These are phyloP conservation scores for Acacia crassicarpa DNA, from an alignment of 306 rosid species.

Conservation along the genomic window DNA sequence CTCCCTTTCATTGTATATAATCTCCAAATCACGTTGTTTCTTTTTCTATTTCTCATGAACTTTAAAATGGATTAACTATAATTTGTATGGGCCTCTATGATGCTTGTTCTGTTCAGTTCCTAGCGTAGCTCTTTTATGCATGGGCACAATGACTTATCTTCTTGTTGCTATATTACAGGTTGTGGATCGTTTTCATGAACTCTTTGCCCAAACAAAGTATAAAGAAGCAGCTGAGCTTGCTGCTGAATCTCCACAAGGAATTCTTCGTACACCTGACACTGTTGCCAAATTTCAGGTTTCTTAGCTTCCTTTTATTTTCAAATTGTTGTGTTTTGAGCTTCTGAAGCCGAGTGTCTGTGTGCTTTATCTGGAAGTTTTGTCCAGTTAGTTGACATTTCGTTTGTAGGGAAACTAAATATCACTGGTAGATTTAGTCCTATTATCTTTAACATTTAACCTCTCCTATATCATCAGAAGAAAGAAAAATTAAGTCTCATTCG, in stretches of 20 bases:
- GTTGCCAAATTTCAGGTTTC: constrained; percentile 98
- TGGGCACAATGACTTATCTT: constrained; percentile 20
- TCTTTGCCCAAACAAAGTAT: constrained; percentile 97
- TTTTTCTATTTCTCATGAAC: background rate
- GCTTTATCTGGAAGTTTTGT: background rate
- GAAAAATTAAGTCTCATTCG: background rate
- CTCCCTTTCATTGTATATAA: background rate
- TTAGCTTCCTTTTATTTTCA: background rate
- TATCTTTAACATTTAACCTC: background rate
- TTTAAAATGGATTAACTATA: constrained; percentile 6
- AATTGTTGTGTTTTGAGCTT: background rate
- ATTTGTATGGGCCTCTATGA: constrained; percentile 3
- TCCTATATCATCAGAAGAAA: background rate
- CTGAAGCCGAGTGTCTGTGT: background rate
- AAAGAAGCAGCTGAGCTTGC: constrained; percentile 99
- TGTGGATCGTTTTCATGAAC: constrained; percentile 97
- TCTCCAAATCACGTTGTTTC: background rate
- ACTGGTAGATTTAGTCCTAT: background rate
- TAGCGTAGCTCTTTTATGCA: constrained; percentile 11
- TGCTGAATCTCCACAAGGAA: constrained; percentile 98
- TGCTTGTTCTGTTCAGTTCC: background rate
- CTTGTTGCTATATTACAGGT: constrained; percentile 61
- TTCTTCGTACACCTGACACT: constrained; percentile 96
- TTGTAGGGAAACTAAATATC: background rate
- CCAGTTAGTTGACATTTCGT: background rate